These are phyloP conservation scores for Coemansia brasiliensis DNA, from an alignment of 192 early-diverging fungal species.

Conservation along the genomic window DNA sequence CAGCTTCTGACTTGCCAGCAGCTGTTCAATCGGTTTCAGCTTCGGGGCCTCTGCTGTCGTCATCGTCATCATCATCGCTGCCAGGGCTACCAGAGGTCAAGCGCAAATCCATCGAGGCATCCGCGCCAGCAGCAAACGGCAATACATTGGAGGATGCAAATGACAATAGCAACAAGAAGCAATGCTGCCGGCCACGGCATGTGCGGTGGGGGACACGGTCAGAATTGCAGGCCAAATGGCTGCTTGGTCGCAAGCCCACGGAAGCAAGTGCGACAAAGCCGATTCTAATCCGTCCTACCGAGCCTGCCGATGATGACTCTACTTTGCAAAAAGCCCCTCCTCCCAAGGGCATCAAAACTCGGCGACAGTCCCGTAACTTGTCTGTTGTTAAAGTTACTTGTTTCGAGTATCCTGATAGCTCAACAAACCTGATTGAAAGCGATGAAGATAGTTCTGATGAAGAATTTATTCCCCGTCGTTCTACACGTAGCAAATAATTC, in stretches of 20 bases:
- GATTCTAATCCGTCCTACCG: constrained; percentile 7
- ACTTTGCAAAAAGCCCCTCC: background rate
- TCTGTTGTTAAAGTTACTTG: constrained; percentile 27
- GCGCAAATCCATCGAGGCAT: constrained; percentile 27
- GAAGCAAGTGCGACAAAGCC: background rate
- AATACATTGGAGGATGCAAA: background rate
- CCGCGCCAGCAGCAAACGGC: background rate
- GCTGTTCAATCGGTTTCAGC: background rate
- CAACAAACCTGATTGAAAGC: constrained; percentile 1
- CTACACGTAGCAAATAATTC: constrained; percentile 1
- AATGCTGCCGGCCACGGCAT: constrained; percentile 11
- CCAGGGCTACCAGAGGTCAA: constrained; percentile 2
- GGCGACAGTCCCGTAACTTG: constrained; percentile 5
- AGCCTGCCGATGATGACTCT: too few species aligned
- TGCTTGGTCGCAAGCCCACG: constrained; percentile 6
- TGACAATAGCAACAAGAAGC: constrained; percentile 23
- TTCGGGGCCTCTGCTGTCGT: too few species aligned
- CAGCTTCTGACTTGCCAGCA: background rate
- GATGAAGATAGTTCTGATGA: constrained; percentile 4
- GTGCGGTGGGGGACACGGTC: constrained; percentile 40
- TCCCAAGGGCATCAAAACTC: background rate
- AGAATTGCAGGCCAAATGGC: constrained; percentile 14
- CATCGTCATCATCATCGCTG: background rate
- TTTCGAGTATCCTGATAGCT: constrained; percentile 28
- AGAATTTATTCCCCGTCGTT: constrained; percentile 18